Percentiles rank a stretch among this genome's conserved stretches.
phyloP scores from a whole-genome alignment of 306 rosid species.

The Lablab purpureus region DNA sequence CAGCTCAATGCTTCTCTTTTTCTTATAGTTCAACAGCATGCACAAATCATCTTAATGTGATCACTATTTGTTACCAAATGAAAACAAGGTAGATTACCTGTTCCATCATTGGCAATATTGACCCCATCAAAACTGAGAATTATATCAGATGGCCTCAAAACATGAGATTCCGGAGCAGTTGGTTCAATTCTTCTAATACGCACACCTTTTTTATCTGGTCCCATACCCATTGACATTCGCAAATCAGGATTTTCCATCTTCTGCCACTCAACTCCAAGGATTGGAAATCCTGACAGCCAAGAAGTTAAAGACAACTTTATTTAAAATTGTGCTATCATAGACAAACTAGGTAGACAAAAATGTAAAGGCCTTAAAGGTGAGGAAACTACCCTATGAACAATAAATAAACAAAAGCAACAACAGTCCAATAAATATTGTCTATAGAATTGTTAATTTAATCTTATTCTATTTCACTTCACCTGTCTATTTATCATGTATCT shows the following conservation, averaged over 20 bases:
- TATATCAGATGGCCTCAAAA: constrained; percentile 92
- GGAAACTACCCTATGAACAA: constrained; percentile 1
- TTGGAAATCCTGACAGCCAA: constrained; percentile 76
- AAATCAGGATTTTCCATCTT: constrained; percentile 99
- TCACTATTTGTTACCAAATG: background rate
- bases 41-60: constrained; percentile 17
- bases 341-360: constrained; percentile 14
- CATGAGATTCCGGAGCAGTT: constrained; percentile 80
- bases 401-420: background rate
- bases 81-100: constrained; percentile 58
- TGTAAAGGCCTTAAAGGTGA: background rate
- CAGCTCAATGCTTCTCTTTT: no score
- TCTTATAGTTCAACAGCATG: background rate
- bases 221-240: constrained; percentile 82
- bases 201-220: constrained; percentile 90
- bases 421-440: constrained; percentile 14
- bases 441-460: constrained; percentile 2
- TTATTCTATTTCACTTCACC: background rate
- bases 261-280: constrained; percentile 99
- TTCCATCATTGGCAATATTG: constrained; percentile 97
- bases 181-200: constrained; percentile 96
- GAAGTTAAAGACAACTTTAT: constrained; percentile 3
- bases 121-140: constrained; percentile 93
- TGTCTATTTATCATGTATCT: background rate
- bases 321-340: constrained; percentile 17